phyloP scores from a whole-genome alignment of 148 eudicot genomes.

The Silene latifolia region DNA sequence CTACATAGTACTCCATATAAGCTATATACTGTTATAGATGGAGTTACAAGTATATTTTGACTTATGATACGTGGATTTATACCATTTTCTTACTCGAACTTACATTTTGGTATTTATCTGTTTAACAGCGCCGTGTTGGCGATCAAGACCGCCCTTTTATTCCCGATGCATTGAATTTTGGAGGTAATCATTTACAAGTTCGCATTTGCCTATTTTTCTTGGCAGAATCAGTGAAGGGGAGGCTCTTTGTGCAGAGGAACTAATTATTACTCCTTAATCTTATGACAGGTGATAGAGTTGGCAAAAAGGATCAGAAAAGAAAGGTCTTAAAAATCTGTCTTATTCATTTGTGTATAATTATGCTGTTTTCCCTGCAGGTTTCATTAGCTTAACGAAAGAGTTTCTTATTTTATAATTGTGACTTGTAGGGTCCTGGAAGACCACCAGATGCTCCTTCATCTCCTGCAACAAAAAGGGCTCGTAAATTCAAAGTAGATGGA shows the following conservation, averaged over 20 bases:
- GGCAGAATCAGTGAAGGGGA: not conserved
- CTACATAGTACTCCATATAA: not conserved
- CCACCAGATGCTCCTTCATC: slow-evolving; percentile 70
- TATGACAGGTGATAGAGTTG: slow-evolving; percentile 72
- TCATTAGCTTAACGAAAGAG: not conserved
- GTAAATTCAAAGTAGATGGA: slow-evolving; percentile 72
- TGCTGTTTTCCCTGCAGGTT: not conserved
- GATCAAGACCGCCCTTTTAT: slow-evolving; percentile 78
- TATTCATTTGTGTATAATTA: not conserved
- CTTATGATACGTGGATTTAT: not conserved
- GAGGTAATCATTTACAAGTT: slow-evolving; percentile 47
- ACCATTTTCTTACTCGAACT: not conserved
- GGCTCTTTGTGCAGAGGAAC: slow-evolving; percentile 1
- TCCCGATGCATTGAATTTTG: slow-evolving; percentile 65
- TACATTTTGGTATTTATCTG: slow-evolving; percentile 13
- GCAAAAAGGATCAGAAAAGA: slow-evolving; percentile 87
- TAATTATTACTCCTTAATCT: slow-evolving; percentile 5
- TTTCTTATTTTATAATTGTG: slow-evolving; percentile 1
- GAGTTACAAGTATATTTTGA: not conserved
- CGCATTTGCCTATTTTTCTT: not conserved
- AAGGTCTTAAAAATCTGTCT: slow-evolving; percentile 41
- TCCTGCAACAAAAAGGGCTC: slow-evolving; percentile 90
- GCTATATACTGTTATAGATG: not conserved
- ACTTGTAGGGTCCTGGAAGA: slow-evolving; percentile 71
- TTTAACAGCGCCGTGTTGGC: slow-evolving; percentile 58